Conservation (phyloP, 2,329 filamentous ascomycete species). For the Trichoderma sp. region DNA sequence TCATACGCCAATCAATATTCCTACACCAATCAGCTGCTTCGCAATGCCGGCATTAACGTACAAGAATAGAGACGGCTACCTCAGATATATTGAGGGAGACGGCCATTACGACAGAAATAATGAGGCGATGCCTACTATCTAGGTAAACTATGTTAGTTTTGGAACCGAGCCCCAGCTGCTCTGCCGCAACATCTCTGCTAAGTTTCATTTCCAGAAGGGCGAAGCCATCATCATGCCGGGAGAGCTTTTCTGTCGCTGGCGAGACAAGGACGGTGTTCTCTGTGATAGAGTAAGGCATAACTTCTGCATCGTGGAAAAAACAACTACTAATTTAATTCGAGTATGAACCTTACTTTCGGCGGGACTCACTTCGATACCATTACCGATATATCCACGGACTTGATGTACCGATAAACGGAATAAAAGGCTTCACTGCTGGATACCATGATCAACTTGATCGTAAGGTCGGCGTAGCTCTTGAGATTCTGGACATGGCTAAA, state of each 20-base stretch:
- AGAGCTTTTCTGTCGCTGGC: background rate
- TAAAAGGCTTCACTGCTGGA: background rate
- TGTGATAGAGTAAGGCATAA: background rate
- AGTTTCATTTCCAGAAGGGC: background rate
- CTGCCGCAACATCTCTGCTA: background rate
- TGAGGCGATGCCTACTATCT: background rate
- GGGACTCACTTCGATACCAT: background rate
- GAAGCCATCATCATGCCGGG: background rate
- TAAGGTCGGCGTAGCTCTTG: background rate
- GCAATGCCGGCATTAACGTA: background rate
- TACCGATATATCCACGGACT: background rate
- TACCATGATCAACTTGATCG: background rate
- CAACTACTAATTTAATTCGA: background rate
- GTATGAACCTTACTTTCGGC: background rate
- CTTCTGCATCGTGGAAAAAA: background rate
- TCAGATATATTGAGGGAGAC: background rate
- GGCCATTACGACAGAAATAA: background rate
- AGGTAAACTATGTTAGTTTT: background rate
- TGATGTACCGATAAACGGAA: background rate
- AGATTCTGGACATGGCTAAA: background rate
- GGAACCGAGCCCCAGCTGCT: rapidly evolving
- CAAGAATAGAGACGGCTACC: background rate
- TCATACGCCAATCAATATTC: background rate
- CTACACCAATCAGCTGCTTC: background rate
- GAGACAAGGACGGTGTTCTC: background rate